Conservation (phyloP, 1,139 yeast genomes). For the Blastobotrys raffinosifermentans region DNA sequence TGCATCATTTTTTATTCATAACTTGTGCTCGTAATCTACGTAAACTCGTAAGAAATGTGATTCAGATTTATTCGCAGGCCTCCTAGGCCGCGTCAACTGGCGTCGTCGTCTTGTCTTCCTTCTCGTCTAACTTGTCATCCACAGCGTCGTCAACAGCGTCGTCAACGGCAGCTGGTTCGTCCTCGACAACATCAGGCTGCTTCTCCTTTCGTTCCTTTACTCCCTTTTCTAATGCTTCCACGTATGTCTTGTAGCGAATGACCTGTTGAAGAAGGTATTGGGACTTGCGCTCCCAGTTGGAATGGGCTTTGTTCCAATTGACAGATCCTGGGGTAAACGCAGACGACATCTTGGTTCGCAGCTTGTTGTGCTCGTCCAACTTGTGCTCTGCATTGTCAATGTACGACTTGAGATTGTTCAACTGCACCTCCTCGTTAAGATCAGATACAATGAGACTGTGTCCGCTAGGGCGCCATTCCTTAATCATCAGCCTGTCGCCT, state of each 20-base stretch:
- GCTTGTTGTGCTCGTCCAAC: constrained; percentile 26
- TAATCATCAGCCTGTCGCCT: constrained; percentile 25
- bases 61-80: no score
- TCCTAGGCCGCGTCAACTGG: no score
- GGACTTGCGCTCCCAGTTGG: constrained; percentile 32
- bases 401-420: constrained; percentile 23
- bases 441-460: constrained; percentile 29
- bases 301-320: constrained; percentile 26
- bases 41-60: no score
- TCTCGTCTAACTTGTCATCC: no score
- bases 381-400: constrained; percentile 26
- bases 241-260: constrained; percentile 27
- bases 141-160: no score
- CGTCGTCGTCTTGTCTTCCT: no score
- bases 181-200: constrained; percentile 4
- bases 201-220: constrained; percentile 16
- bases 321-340: constrained; percentile 25
- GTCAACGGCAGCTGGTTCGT: no score
- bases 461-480: constrained; percentile 32
- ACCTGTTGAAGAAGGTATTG: constrained; percentile 30
- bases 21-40: no score
- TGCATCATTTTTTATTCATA: no score
- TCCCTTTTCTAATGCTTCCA: constrained; percentile 25
- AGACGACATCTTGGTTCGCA: constrained; percentile 20
- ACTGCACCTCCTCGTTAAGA: constrained; percentile 28